Conservation (phyloP, 345 rosid species). For the Erysimum cheiranthoides region DNA sequence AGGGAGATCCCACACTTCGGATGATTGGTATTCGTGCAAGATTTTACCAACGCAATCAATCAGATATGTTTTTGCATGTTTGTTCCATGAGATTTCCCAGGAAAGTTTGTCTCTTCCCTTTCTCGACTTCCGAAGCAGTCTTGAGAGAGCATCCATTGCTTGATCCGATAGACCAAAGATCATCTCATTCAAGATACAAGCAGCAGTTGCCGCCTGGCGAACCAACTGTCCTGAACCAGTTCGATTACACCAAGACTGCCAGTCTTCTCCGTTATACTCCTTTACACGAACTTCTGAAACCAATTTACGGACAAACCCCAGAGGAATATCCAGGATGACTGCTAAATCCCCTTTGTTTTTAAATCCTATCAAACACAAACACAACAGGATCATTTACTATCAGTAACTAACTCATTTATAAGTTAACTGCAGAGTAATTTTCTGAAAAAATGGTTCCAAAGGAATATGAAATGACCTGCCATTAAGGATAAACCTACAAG, state of each 20-base stretch:
- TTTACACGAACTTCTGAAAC: conserved; percentile 73
- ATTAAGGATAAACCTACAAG: conserved; percentile 82
- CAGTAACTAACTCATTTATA: conserved; percentile 40
- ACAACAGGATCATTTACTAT: conserved; percentile 37
- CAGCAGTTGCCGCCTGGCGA: conserved; percentile 82
- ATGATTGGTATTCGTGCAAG: conserved; percentile 82
- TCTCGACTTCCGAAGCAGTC: conserved; percentile 61
- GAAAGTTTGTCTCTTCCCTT: conserved; percentile 43
- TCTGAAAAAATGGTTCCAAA: conserved; percentile 32
- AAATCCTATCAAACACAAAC: conserved; percentile 59
- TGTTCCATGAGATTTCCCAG: conserved; percentile 66
- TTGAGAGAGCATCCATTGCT: conserved; percentile 57
- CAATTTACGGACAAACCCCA: conserved; percentile 63
- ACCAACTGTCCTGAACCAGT: conserved; percentile 80
- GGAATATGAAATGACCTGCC: conserved; percentile 71
- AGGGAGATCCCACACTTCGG: conserved; percentile 91
- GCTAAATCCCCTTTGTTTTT: conserved; percentile 67
- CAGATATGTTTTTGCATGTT: conserved; percentile 54
- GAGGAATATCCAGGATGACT: conserved; percentile 75
- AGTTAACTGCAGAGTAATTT: conserved; percentile 17
- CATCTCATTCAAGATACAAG: conserved; percentile 88
- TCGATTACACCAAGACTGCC: conserved; percentile 82
- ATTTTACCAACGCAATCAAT: conserved; percentile 82
- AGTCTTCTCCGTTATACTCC: conserved; percentile 70
- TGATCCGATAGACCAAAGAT: conserved; percentile 79